Conservation (phyloP, 148 eudicot species). For the Dianthus caryophyllus region DNA sequence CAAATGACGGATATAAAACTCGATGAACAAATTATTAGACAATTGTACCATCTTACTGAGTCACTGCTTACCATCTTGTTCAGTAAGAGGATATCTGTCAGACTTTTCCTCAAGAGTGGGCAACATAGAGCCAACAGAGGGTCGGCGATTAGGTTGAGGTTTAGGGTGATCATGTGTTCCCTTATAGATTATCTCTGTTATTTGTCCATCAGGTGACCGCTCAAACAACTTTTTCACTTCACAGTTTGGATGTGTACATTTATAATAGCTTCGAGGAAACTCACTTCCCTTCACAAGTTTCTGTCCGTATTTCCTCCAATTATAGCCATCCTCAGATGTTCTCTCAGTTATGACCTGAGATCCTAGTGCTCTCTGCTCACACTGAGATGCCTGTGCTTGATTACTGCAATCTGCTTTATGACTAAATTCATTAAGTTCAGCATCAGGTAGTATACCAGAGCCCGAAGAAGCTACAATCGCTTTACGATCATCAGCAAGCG, state of each 20-base stretch:
- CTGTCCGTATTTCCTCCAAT: constrained; percentile 98
- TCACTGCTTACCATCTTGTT: constrained; percentile 73
- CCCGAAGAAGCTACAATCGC: constrained; percentile 25
- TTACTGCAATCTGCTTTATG: constrained; percentile 33
- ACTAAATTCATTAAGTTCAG: constrained; percentile 39
- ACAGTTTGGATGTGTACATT: constrained; percentile 93
- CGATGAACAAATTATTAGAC: background rate
- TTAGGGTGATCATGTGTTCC: constrained; percentile 96
- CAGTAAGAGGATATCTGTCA: constrained; percentile 43
- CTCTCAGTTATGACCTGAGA: constrained; percentile 55
- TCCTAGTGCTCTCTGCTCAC: constrained; percentile 45
- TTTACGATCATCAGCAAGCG: constrained; percentile 33
- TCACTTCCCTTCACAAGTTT: constrained; percentile 98
- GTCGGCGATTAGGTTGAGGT: constrained; percentile 86
- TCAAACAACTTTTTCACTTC: constrained; percentile 97
- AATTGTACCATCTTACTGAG: background rate
- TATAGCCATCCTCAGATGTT: constrained; percentile 93
- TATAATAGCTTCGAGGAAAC: constrained; percentile 95
- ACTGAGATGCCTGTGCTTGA: constrained; percentile 38
- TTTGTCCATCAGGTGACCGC: constrained; percentile 81
- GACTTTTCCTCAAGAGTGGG: constrained; percentile 68
- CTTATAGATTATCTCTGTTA: constrained; percentile 84
- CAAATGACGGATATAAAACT: constrained; percentile 16
- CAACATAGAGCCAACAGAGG: constrained; percentile 67
- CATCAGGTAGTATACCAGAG: constrained; percentile 31